phyloP scores from a whole-genome alignment of 1,139 yeast species.

The Saccharomycopsis hybrid region DNA sequence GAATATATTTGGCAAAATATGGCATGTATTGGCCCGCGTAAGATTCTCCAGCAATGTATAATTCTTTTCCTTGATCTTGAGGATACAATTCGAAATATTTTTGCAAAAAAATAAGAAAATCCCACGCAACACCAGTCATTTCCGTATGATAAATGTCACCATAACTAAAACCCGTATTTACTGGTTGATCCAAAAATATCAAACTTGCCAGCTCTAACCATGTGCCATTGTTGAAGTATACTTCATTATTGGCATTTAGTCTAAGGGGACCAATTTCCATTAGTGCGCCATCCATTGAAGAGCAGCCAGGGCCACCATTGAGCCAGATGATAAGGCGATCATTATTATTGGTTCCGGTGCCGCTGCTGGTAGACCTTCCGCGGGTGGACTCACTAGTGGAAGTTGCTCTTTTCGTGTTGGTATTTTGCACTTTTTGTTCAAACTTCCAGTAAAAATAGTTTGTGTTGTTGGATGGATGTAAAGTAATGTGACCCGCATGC shows the following conservation, averaged over 20 bases:
- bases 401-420: constrained; percentile 8
- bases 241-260: constrained; percentile 40
- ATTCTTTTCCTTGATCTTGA: constrained; percentile 54
- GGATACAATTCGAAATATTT: constrained; percentile 71
- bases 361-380: no score
- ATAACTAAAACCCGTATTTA: constrained; percentile 86
- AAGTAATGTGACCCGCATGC: constrained; percentile 67
- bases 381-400: no score
- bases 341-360: constrained; percentile 2
- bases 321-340: constrained; percentile 68
- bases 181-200: constrained; percentile 89
- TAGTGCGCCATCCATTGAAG: constrained; percentile 95
- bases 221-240: constrained; percentile 58
- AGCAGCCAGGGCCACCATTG: constrained; percentile 97
- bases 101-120: constrained; percentile 60
- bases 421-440: constrained; percentile 27
- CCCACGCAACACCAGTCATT: constrained; percentile 49
- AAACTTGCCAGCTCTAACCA: constrained; percentile 82
- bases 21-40: constrained; percentile 98
- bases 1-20: constrained; percentile 63
- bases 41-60: constrained; percentile 88
- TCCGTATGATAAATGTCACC: constrained; percentile 45
- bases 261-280: constrained; percentile 91
- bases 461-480: constrained; percentile 48
- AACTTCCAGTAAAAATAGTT: constrained; percentile 82